A percentile compares a stretch with the other conserved stretches of the same genome.
phyloP scores from a whole-genome alignment of 2,329 filamentous ascomycete species.

The Aspergillus sp. region DNA sequence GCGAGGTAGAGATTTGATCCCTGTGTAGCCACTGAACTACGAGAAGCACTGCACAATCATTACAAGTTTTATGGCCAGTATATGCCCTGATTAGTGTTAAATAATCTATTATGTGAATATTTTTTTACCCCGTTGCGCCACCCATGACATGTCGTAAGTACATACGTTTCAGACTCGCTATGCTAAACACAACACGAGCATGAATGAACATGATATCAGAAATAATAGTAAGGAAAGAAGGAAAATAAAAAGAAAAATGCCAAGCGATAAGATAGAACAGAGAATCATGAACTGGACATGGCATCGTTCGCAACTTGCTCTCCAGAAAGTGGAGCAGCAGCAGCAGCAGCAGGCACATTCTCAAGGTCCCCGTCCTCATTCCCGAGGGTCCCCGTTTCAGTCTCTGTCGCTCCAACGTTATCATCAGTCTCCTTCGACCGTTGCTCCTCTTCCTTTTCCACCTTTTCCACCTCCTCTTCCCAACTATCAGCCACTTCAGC shows the following conservation, averaged over 20 bases:
- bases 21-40: no score
- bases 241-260: background rate
- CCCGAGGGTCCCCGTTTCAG: background rate
- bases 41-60: no score
- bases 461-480: conserved; percentile 47
- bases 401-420: no score
- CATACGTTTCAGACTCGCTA: background rate
- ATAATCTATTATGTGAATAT: background rate
- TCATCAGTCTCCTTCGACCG: conserved; percentile 18
- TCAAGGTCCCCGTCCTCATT: background rate
- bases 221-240: background rate
- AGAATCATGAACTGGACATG: background rate
- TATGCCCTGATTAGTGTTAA: no score
- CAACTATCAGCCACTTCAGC: conserved; percentile 45
- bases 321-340: background rate
- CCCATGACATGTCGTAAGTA: background rate
- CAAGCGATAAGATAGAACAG: background rate
- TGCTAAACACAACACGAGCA: background rate
- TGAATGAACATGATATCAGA: background rate
- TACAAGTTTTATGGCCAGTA: no score
- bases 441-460: conserved; percentile 34
- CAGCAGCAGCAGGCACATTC: background rate
- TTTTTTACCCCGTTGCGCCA: background rate
- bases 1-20: no score
- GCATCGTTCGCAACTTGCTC: background rate